A percentile compares a stretch with the other conserved stretches of the same genome.
Evolutionary conservation across 208 protist species (phyloP).

Genomic region (Giardia muris): DNA sequence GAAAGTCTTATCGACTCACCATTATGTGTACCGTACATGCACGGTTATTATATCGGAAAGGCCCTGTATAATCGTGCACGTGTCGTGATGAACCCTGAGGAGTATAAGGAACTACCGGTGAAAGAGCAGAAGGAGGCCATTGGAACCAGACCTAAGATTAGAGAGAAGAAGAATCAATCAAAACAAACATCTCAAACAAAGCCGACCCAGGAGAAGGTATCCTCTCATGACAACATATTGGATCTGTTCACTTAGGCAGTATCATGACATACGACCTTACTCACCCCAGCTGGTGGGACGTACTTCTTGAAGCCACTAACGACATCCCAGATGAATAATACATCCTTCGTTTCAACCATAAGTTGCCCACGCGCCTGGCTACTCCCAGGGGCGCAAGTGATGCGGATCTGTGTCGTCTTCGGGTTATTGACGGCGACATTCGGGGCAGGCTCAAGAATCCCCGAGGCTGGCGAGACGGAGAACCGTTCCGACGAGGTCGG

Average conservation of each 20-base stretch:
- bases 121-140: neutral
- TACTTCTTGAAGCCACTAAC: conserved; percentile 27
- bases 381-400: neutral
- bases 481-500: conserved; percentile 17
- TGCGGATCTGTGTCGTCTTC: neutral
- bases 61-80: neutral
- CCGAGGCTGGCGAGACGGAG: neutral
- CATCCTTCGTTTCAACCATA: conserved; percentile 21
- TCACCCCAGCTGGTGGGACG: conserved; percentile 1
- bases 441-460: conserved; percentile 11
- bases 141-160: neutral
- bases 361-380: neutral
- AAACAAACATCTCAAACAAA: neutral
- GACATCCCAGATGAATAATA: conserved; percentile 26
- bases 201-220: neutral
- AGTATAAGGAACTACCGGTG: neutral
- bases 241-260: neutral
- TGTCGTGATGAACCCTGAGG: neutral
- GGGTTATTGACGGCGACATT: neutral
- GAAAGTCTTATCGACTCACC: neutral
- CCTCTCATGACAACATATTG: neutral
- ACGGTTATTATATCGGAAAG: conserved; percentile 21
- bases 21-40: neutral
- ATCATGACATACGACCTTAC: neutral
- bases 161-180: neutral